Percentiles rank a stretch among this genome's conserved stretches.
Evolutionary conservation across 2,329 filamentous ascomycete genomes (phyloP).

Genomic region (Microascus cirrosus): DNA sequence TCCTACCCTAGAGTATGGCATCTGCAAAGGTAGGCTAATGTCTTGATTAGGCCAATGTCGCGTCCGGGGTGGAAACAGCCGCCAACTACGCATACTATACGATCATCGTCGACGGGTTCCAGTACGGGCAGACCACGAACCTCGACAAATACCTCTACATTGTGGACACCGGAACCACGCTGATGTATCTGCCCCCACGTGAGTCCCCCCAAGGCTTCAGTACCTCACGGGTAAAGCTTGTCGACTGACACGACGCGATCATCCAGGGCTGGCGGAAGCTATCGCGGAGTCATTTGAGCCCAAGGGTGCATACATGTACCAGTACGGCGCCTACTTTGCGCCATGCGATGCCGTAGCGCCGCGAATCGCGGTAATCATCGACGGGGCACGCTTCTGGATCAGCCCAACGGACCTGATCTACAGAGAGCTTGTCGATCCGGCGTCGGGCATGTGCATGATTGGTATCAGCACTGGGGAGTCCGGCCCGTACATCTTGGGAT

Average conservation of each 20-base stretch:
- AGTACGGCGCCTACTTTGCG: constrained; percentile 36
- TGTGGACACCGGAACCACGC: constrained; percentile 39
- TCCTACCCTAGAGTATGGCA: not conserved
- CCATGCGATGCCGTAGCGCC: constrained; percentile 35
- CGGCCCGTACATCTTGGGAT: constrained; percentile 37
- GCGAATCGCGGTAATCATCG: constrained; percentile 31
- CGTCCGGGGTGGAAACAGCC: constrained; percentile 11
- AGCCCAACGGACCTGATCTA: constrained; percentile 37
- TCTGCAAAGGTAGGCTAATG: not conserved
- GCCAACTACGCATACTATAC: constrained; percentile 40
- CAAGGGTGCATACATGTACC: constrained; percentile 31
- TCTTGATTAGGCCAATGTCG: constrained; percentile 29
- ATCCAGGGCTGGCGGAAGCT: constrained; percentile 30
- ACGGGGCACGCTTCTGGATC: constrained; percentile 30
- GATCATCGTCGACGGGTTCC: constrained; percentile 35
- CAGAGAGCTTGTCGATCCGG: constrained; percentile 26
- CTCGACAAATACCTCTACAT: constrained; percentile 34
- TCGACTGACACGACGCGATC: not conserved
- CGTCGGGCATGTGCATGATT: constrained; percentile 35
- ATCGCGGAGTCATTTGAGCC: constrained; percentile 35
- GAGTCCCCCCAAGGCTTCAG: constrained; percentile 12
- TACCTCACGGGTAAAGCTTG: not conserved
- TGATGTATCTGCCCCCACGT: constrained; percentile 38
- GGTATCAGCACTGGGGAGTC: constrained; percentile 30
- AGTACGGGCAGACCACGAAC: constrained; percentile 28